Evolutionary conservation across 1,139 yeast species (phyloP), one percentile per base, ranked within the genome.

Genomic region (Diutina mesorugosa): DNA sequence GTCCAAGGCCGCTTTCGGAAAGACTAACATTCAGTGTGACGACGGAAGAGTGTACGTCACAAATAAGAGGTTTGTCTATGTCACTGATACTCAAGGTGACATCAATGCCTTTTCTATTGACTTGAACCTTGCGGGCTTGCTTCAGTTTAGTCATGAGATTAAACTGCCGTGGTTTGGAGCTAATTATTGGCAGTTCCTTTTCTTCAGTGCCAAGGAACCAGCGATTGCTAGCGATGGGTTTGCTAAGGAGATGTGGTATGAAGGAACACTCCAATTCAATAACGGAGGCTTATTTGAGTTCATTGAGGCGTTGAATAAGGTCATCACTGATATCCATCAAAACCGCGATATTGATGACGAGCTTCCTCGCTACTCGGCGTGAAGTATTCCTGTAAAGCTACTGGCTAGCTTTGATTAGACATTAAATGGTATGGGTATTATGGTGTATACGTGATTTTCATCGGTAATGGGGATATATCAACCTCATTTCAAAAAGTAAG

Each of bases 101-200:
- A 64, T 76, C 6, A 65, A 66, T 10, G 63, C 72, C 1, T 76
- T 76, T 61, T 68, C 65, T 64, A 58, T 76, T 10, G 73, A 70
- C 50, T 62, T 75, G 51, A 59, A 57, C 5, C 56, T 58, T 38
- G 62, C 65, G 0, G 61, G 62, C 2, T 61, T 58, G 2, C 58
- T 65, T 9, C 66, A 65, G 38, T 61, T 67, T 46, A 66, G 75
- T 0, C 78, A 76, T 62, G 68, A 71, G 56, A 61, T 79, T 55
- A 71, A 74, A 57, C 71, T 80, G 21, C 83, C 83, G 0, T 79
- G 82, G 83, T 77, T 79, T 63, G 84, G 84, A 0, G 72, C 81
- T 26, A 80, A 79, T 62, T 76, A 72, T 62, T 78, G 80, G 76
- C 72, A 72, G 60, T 72, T 77, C 55, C 57, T 73, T 52, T 77